Base-by-base conservation (phyloP, 2,329 filamentous ascomycete genomes). In the Fusarium penzigii region DNA sequence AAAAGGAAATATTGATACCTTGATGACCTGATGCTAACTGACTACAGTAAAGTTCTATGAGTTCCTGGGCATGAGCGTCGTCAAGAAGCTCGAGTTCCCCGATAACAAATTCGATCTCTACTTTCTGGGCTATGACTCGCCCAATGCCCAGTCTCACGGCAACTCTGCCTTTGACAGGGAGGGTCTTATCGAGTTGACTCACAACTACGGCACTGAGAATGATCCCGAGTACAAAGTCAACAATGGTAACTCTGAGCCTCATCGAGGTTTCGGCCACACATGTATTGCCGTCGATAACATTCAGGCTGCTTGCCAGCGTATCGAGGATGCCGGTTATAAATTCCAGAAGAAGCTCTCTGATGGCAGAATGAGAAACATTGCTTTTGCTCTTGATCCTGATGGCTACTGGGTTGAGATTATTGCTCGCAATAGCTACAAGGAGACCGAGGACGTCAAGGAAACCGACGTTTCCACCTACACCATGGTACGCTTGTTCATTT, bases 331-430 rank as follows among this genome's bases (percentile, higher is more conserved):
- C 7, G 92, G 92, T 0, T 96, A 96, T 75, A 83, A 82, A 57
- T 99, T 97, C 75, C 91, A 97, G 80, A 97, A 97, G 84, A 95
- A 90, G 75, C 78, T 97, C 51, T 85, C 85, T 0, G 93, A 97
- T 61, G 94, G 94, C 3, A 82, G 87, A 51, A 96, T 95, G 90
- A 82, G 81, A 66, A 75, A 89, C 66, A 96, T 97, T 66, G 94
- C 93, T 1, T 97, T 97, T 69, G 92, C 81, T 2, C 82, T 96
- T 49, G 92, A 96, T 63, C 92, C 92, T 0, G 90, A 96, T 71
- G 87, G 85, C 36, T 93, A 93, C 72, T 92, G 90, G 89, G 87
- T 94, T 4, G 90, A 94, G 73, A 79, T 95, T 42, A 84, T 95
- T 63, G 86, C 87, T 10, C 87, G 89, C 70, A 89, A 88, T 66